Evolutionary conservation across 2,329 filamentous ascomycete species (phyloP).

Genomic region (Boeremia lycopersici): DNA sequence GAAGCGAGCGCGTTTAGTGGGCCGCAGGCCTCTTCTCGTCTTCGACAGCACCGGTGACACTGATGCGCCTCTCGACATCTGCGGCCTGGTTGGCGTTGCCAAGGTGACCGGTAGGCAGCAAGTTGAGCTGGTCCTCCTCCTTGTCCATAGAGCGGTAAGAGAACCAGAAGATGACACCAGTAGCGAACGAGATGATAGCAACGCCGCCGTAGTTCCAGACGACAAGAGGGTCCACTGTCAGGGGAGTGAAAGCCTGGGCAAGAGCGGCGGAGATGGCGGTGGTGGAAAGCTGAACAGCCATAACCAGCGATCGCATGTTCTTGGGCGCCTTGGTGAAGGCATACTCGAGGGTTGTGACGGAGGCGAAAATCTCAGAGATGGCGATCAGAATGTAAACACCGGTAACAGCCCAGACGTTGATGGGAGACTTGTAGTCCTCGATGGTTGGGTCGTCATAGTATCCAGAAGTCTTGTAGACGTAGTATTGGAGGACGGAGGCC

Average conservation of each 20-base stretch:
- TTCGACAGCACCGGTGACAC: constrained; percentile 9
- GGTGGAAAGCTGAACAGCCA: constrained; percentile 46
- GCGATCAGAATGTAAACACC: constrained; percentile 61
- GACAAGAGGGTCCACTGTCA: constrained; percentile 36
- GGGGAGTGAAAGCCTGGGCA: constrained; percentile 36
- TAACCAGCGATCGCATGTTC: constrained; percentile 60
- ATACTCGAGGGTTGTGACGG: constrained; percentile 73
- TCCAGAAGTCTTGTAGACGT: constrained; percentile 62
- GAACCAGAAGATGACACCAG: constrained; percentile 42
- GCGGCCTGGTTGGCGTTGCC: constrained; percentile 33
- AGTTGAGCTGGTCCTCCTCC: constrained; percentile 46
- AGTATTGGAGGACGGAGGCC: constrained; percentile 62
- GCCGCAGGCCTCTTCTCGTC: constrained; percentile 13
- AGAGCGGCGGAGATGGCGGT: constrained; percentile 42
- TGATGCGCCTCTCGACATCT: constrained; percentile 39
- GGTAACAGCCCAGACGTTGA: constrained; percentile 62
- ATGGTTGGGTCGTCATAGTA: constrained; percentile 49
- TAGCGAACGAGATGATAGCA: constrained; percentile 44
- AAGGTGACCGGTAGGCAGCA: constrained; percentile 47
- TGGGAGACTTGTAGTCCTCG: constrained; percentile 47
- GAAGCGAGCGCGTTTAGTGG: neutral
- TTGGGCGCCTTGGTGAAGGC: constrained; percentile 75
- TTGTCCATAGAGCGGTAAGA: constrained; percentile 41
- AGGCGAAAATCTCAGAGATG: constrained; percentile 66
- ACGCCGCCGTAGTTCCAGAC: constrained; percentile 46